A percentile compares a stretch with the other conserved stretches of the same genome.
Evolutionary conservation across 805 yeast species (phyloP).

Genomic region (Pichia heedii): DNA sequence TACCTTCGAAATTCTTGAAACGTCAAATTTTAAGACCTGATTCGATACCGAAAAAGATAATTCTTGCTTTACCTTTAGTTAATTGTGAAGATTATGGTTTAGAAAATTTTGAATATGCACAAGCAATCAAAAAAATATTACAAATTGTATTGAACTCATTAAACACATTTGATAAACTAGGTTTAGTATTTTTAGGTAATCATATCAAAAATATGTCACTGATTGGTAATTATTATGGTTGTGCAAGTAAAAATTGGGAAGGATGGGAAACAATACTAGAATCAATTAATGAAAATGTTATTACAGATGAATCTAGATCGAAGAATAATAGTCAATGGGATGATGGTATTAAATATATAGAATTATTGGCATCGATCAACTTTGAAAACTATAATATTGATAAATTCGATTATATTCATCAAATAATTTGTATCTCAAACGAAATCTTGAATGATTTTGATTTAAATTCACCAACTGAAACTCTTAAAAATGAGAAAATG

Average conservation of each 20-base stretch:
- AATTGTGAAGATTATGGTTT: slow-evolving; percentile 14
- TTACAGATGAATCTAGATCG: not conserved
- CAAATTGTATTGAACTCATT: slow-evolving; percentile 9
- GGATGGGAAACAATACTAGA: slow-evolving; percentile 22
- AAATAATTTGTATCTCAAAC: slow-evolving; percentile 18
- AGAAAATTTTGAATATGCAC: slow-evolving; percentile 17
- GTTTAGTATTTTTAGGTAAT: slow-evolving; percentile 23
- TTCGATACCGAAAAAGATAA: slow-evolving; percentile 17
- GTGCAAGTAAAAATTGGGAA: slow-evolving; percentile 20
- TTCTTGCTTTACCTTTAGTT: slow-evolving; percentile 20
- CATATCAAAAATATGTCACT: slow-evolving; percentile 1
- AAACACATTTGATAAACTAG: slow-evolving; percentile 19
- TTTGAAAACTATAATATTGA: slow-evolving; percentile 10
- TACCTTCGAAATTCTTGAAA: slow-evolving; percentile 32
- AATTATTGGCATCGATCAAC: slow-evolving; percentile 14
- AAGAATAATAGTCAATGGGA: slow-evolving; percentile 14
- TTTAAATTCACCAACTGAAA: not conserved
- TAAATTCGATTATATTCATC: slow-evolving; percentile 9
- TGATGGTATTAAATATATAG: slow-evolving; percentile 18
- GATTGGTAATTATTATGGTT: slow-evolving; percentile 27
- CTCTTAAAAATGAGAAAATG: not conserved
- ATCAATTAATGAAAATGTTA: slow-evolving; percentile 13
- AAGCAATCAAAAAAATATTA: slow-evolving; percentile 10
- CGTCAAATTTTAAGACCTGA: slow-evolving; percentile 35
- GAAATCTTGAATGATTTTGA: slow-evolving; percentile 5